Conservation (phyloP, 176 grass and related monocot species). For the Cenchrus americanus region DNA sequence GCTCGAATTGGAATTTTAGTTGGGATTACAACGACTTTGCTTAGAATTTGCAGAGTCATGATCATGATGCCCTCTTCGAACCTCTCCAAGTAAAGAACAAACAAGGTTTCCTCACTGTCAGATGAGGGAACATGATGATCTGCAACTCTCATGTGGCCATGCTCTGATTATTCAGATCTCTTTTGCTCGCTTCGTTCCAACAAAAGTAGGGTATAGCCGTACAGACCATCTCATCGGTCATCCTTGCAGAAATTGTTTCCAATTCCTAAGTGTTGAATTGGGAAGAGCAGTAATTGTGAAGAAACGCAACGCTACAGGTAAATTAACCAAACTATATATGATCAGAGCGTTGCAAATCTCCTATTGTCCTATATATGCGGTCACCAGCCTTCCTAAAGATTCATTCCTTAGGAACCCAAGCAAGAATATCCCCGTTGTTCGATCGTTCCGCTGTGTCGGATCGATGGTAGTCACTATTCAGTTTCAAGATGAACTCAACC, state of each 20-base stretch:
- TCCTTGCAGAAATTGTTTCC: neutral
- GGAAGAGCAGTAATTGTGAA: neutral
- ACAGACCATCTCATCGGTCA: neutral
- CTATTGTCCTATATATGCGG: too few relatives aligned
- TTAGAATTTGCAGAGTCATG: neutral
- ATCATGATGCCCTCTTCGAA: neutral
- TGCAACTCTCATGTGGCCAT: neutral
- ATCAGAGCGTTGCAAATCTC: neutral
- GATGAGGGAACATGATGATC: neutral
- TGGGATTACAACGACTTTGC: too few relatives aligned
- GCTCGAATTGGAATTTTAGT: too few relatives aligned
- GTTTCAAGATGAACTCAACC: too few relatives aligned
- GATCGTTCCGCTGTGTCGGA: too few relatives aligned
- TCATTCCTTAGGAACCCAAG: too few relatives aligned
- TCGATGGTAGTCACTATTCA: too few relatives aligned
- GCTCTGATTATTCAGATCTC: neutral
- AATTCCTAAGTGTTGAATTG: neutral
- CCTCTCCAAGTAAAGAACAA: neutral
- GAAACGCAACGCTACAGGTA: neutral
- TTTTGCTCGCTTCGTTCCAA: neutral
- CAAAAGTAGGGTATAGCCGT: neutral
- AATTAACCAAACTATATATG: conserved; percentile 2
- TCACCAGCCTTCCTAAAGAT: too few relatives aligned
- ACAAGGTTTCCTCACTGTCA: neutral
- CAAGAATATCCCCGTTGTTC: too few relatives aligned